Evolutionary conservation across 768 basidiomycete genomes (phyloP), one percentile per base, ranked within the genome.

Genomic region (Termitomyces sp.): DNA sequence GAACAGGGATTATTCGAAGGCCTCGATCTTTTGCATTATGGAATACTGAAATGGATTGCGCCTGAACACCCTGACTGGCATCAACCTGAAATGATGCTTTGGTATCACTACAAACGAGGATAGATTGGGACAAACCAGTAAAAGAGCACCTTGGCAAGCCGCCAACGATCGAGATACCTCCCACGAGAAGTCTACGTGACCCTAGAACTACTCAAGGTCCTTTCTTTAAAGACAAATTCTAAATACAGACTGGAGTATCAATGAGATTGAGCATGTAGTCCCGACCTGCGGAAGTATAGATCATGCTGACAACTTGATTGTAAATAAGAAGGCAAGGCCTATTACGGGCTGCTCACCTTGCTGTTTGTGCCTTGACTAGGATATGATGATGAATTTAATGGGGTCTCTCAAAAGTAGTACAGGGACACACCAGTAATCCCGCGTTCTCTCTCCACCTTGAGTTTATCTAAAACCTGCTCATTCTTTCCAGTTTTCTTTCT

Each of bases 131-230:
- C 70, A 57, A 65, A 83, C 81, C n/a, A 83, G 73, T 37, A 87
- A 69, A 42, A 87, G 69, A 10, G 92, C 96, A 9, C 97, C 97
- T 74, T 99, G 92, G 63, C 91, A 97, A 33, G 96, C 94, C 4
- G 93, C 87, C 41, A 98, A 74, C 28, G 92, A 94, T 49, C 97
- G 83, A 16, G 93, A 89, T 34, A 99, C 93, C 72, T 98, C 96
- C 86, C 94, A 97, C 57, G 92, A 83, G 72, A 99, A 99, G 75
- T 99, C 97, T 37, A 98, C 97, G 73, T 99, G 97, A 2, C 97
- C 95, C 84, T 90, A 61, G 8, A 47, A 34, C 55, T 50, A 37
- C 49, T 42, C 26, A 9, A 54, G 36, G 2, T 13, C 24, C 36
- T 36, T 36, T 16, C 5, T 20, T 34, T 4, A 9, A 26, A 46